Base-by-base conservation (phyloP, 2,329 filamentous ascomycete species). In the Pseudogymnoascus sp. region DNA sequence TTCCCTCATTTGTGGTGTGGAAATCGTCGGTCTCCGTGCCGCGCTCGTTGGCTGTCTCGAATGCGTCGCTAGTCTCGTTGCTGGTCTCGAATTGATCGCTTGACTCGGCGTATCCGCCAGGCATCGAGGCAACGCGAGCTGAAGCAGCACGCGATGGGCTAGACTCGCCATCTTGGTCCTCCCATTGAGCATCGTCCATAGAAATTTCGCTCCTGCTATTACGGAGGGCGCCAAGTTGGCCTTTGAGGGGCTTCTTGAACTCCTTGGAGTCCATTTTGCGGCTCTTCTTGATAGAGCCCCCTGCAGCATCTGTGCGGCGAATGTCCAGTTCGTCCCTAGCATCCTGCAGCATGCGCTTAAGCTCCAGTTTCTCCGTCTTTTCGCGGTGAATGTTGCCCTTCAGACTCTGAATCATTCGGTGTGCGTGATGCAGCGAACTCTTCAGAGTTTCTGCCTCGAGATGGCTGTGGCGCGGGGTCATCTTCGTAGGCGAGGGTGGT, bases 341-440 rank as follows among this genome's bases (percentile, higher is more conserved):
- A 70, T 99, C 94, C 76, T 97, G 93, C 31, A 97, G 84, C 83
- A 99, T 91, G 64, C 93, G 89, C 76, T 91, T 92, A 61, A 97
- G 84, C 75, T 99, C 94, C 29, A 97, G 84, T 80, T 97, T 99
- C 75, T 99, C 94, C 0, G 93, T 97, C 85, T 97, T 99, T 75
- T 99, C 94, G 35, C 94, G 89, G 74, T 99, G 93, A 55, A 97
- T 90, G 70, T 92, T 96, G 74, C 89, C 92, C 75, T 96, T 92
- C 68, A 97, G 84, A 70, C 91, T 96, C 74, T 97, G 93, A 63
- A 99, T 97, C 77, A 96, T 97, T 63, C 93, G 86, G 74, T 97
- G 94, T 39, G 94, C 93, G 73, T 99, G 94, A 68, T 92, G 88
- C 29, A 97, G 82, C 27, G 93, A 97, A 61, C 92, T 95, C 78